Base-by-base conservation (phyloP, 305 asterid genomes). In the Fraxinus xanthoxyloides region DNA sequence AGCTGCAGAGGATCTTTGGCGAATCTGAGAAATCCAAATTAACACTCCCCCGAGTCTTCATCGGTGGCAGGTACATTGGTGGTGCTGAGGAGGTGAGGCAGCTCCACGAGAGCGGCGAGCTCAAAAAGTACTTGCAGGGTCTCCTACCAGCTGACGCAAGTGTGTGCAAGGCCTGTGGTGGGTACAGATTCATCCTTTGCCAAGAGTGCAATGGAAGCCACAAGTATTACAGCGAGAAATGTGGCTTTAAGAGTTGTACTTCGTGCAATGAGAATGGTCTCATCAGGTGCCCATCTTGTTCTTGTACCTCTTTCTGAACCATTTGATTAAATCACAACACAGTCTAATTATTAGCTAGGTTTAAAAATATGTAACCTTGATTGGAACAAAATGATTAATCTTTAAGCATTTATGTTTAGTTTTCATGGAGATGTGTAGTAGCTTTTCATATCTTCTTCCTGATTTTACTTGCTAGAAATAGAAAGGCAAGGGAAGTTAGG, bases 271-370 rank as follows among this genome's bases (percentile, higher is more conserved):
- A 91, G 90, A 93, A 95, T 84, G 99, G 99, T 77, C 92, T 94
- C 85, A 83, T 92, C 92, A 94, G 97, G 97, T 95, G 99, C 97
- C 92, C 98, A 15, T 91, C 95, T 87, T 95, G 99, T 84, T 92
- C 90, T 81, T 88, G 81, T 82, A 86, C 87, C 1, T 88, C 90
- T 61, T 77, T 85, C 6, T 88, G 84, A 89, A 61, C 86, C 80
- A 72, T 81, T 40, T 38, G 78, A 79, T 80, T 81, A 48, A 81
- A 75, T 84, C 72, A 79, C 21, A 31, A 3, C 40, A 56, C 10
- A 10, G 7, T 59, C 75, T 67, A 31, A 30, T 75, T 63, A 28
- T 24, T 75, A 81, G 78, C 76, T 73, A 72, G 59, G 21, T 34
- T 75, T 38, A 48, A 23, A 21, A 30, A 17, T 54, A 30, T 56